These are phyloP conservation scores for Colletotrichum phormii DNA, from an alignment of 2,329 filamentous ascomycete species.

Conservation along the genomic window DNA sequence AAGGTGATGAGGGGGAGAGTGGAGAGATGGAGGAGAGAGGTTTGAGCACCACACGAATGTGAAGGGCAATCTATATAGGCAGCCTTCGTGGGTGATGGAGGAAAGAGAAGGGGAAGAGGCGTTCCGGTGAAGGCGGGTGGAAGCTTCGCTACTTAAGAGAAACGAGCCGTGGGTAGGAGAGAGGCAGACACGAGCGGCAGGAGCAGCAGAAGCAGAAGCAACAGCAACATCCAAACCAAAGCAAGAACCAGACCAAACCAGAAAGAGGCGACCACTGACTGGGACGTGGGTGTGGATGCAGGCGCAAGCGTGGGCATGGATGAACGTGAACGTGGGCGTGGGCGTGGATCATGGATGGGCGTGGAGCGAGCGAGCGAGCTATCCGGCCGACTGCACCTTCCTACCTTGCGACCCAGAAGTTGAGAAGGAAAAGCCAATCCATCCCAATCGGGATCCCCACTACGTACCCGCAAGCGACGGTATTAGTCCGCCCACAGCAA, in stretches of 20 bases:
- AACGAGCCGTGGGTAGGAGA: conserved; percentile 25
- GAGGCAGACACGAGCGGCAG: conserved; percentile 11
- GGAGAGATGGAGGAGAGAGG: conserved; percentile 31
- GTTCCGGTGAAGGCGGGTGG: conserved; percentile 24
- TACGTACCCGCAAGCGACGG: conserved; percentile 32
- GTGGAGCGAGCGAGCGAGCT: conserved; percentile 30
- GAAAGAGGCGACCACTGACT: conserved; percentile 15
- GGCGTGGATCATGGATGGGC: background rate
- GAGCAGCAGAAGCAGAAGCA: conserved; percentile 22
- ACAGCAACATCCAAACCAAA: conserved; percentile 14
- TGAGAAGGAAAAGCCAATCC: conserved; percentile 9
- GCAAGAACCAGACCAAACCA: background rate
- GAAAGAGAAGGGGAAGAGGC: conserved; percentile 35
- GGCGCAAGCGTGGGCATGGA: conserved; percentile 3
- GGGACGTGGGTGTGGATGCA: conserved; percentile 5
- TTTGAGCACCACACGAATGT: conserved; percentile 39
- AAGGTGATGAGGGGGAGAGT: conserved; percentile 32
- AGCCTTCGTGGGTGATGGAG: conserved; percentile 41
- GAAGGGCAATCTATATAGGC: conserved; percentile 37
- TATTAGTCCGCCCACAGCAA: conserved; percentile 22
- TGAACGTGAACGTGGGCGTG: background rate
- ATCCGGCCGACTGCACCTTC: conserved; percentile 29
- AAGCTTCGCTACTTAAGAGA: conserved; percentile 38
- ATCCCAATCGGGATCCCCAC: conserved; percentile 26
- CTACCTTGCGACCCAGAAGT: background rate